Evolutionary conservation across 2,329 filamentous ascomycete species (phyloP).

Genomic region (Monilinia polystroma): DNA sequence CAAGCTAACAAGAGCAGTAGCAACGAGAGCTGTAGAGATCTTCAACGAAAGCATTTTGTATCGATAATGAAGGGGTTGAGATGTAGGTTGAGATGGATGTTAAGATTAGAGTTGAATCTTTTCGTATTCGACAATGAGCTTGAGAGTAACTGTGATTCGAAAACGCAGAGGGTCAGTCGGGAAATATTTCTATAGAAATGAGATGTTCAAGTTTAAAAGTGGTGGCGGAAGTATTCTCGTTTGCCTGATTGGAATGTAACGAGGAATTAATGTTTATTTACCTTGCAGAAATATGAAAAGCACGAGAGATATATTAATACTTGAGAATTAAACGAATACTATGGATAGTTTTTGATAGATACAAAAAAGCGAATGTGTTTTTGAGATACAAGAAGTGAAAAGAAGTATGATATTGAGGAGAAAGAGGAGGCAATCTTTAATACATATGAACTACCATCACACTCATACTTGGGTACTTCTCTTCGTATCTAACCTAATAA

Average conservation of each 20-base stretch:
- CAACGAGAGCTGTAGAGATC: conserved; percentile 45
- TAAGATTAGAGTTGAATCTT: background rate
- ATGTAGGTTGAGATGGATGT: background rate
- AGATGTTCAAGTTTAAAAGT: conserved; percentile 22
- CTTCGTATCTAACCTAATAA: background rate
- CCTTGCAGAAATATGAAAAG: conserved; percentile 11
- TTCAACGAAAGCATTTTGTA: conserved; percentile 55
- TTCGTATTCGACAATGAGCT: background rate
- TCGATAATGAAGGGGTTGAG: background rate
- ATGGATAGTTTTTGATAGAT: background rate
- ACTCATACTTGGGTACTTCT: background rate
- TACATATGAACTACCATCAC: background rate
- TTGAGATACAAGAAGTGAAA: background rate
- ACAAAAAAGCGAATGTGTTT: conserved; percentile 19
- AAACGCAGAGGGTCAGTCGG: background rate
- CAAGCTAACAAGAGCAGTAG: conserved; percentile 50
- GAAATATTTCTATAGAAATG: background rate
- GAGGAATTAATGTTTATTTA: conserved; percentile 20
- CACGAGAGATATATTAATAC: background rate
- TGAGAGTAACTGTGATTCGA: background rate
- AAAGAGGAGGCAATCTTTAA: background rate
- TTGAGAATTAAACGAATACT: background rate
- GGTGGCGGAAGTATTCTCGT: conserved; percentile 19
- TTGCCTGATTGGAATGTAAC: conserved; percentile 20
- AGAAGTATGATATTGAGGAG: background rate